Evolutionary conservation across 306 rosid species (phyloP).

Genomic region (Aeschynomene evenia): DNA sequence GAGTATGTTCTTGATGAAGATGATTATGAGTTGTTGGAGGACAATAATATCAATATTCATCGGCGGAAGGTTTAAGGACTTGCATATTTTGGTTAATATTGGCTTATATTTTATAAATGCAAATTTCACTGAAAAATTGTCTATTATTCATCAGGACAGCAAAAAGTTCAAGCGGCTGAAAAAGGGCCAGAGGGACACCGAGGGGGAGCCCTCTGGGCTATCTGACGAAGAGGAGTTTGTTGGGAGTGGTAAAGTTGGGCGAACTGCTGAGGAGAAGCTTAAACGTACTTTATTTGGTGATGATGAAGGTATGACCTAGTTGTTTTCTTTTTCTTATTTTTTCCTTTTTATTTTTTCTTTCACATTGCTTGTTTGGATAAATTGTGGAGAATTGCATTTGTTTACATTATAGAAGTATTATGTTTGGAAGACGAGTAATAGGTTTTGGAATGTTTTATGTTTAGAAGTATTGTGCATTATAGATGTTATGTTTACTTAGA

Average conservation of each 20-base stretch:
- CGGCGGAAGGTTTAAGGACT: conserved; percentile 72
- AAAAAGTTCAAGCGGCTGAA: conserved; percentile 87
- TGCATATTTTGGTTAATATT: neutral
- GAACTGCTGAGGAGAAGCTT: conserved; percentile 95
- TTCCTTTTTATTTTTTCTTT: conserved; percentile 22
- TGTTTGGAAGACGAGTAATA: neutral
- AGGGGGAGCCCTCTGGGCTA: conserved; percentile 64
- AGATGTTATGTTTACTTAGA: neutral
- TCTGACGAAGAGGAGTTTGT: conserved; percentile 85
- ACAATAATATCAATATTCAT: conserved; percentile 83
- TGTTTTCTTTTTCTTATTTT: neutral
- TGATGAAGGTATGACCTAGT: conserved; percentile 68
- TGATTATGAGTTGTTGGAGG: conserved; percentile 88
- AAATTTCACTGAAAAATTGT: neutral
- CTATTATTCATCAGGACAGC: conserved; percentile 51
- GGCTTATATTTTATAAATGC: neutral
- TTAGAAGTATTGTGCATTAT: too few relatives aligned
- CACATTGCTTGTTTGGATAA: neutral
- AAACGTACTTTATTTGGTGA: conserved; percentile 81
- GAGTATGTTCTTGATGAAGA: conserved; percentile 93
- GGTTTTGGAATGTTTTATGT: neutral
- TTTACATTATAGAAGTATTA: neutral
- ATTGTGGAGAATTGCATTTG: conserved; percentile 9
- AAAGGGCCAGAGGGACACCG: conserved; percentile 73
- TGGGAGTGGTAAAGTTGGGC: conserved; percentile 82